Conservation (phyloP, 176 grass and related monocot genomes). For the Phyllostachys edulis region DNA sequence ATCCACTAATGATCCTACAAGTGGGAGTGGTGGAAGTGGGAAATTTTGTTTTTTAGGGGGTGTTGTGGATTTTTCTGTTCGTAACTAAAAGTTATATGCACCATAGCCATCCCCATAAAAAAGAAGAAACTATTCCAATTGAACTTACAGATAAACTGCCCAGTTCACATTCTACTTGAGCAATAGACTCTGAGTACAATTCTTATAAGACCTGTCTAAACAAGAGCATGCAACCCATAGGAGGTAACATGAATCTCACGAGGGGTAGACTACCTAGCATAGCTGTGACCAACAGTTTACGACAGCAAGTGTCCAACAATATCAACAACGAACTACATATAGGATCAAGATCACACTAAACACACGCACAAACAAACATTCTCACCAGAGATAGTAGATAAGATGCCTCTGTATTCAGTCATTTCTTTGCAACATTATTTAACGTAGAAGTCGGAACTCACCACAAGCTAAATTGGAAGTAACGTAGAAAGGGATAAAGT, state of each 20-base stretch:
- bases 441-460: background rate
- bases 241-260: constrained; percentile 1
- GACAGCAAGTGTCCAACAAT: background rate
- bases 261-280: background rate
- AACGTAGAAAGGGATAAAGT: background rate
- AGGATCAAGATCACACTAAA: background rate
- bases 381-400: background rate
- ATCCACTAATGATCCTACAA: background rate
- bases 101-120: background rate
- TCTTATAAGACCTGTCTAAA: background rate
- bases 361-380: constrained; percentile 9
- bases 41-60: background rate
- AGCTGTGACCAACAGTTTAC: background rate
- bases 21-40: background rate
- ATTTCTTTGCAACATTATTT: background rate
- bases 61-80: background rate
- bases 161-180: background rate
- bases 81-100: background rate
- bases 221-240: background rate
- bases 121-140: background rate
- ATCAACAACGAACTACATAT: background rate
- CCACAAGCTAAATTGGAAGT: background rate
- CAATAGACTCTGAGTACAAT: background rate
- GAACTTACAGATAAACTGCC: background rate
- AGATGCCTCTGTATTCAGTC: background rate